Evolutionary conservation across 331 rosid species (phyloP), one percentile per base, ranked within the genome.

Genomic region (Dryas integrifolia): DNA sequence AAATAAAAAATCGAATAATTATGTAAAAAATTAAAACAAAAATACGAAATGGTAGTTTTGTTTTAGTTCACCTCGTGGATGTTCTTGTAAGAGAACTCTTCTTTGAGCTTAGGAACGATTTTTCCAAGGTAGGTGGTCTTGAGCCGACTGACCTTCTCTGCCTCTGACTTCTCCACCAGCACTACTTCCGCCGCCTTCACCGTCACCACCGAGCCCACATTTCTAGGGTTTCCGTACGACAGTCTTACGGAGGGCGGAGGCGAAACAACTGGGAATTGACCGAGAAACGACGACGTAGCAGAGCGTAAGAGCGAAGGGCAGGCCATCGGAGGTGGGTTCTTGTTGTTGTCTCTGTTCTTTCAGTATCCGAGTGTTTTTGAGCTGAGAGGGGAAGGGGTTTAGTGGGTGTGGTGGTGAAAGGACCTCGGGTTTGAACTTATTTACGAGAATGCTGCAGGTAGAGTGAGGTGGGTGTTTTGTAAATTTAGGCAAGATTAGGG

Each of bases 131-230:
- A 94, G 64, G 82, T 84, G 40, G 83, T 11, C 70, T 84, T 94
- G 68, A 91, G 92, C 67, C 98, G 84, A 41, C 18, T 30, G 78
- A 79, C 68, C 46, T 80, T 88, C 81, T 89, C 92, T 2, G 92
- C 75, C 53, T 94, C 98, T 9, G 95, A 70, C 77, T 89, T 94
- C 85, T 91, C 98, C 45, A 94, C 96, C 76, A 94, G 75, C 65
- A 85, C 92, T 43, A 80, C 92, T 40, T 88, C 69, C 51, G 77
- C 70, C 4, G 96, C 96, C 77, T 70, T 91, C 76, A 91, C 96
- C 9, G 87, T 66, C 65, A 82, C 68, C 39, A 77, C 67, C 35
- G 35, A 30, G 2, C 35, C 35, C 49, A 63, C 83, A 44, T 72
- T 75, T 15, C 84, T 79, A n/a, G 61, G 77, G 73, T 26, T 86